phyloP scores from a whole-genome alignment of 169 alveolate species.

The Cryptosporidium ryanae region DNA sequence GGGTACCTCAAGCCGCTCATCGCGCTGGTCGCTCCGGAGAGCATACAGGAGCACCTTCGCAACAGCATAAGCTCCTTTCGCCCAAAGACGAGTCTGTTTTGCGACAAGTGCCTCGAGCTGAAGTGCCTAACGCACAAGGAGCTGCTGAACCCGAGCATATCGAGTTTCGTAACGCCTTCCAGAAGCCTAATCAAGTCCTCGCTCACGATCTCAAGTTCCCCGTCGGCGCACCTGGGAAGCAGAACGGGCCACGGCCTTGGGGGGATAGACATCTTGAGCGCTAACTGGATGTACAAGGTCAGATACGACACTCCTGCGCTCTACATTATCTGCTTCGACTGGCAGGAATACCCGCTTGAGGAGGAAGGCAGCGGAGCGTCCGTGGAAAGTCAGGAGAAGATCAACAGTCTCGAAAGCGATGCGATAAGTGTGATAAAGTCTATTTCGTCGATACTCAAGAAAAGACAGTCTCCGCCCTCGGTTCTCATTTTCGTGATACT shows the following conservation, averaged over 20 bases:
- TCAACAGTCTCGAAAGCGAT: conserved; percentile 40
- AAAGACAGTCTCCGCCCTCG: conserved; percentile 72
- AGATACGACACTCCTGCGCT: conserved; percentile 72
- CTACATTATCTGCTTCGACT: conserved; percentile 57
- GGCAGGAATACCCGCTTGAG: conserved; percentile 45
- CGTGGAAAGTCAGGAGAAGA: background rate
- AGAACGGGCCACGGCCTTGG: conserved; percentile 20
- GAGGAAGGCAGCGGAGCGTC: background rate
- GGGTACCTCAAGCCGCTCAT: conserved; percentile 68
- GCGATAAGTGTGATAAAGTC: conserved; percentile 22
- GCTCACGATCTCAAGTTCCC: conserved; percentile 21
- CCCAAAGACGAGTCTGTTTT: conserved; percentile 37
- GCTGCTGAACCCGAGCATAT: conserved; percentile 4
- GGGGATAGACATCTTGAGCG: conserved; percentile 50
- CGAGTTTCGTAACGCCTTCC: conserved; percentile 44
- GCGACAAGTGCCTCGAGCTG: conserved; percentile 34
- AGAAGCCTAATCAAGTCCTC: conserved; percentile 14
- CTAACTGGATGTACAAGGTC: conserved; percentile 65
- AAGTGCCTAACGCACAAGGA: conserved; percentile 50
- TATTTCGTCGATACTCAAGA: conserved; percentile 20
- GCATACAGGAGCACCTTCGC: conserved; percentile 23
- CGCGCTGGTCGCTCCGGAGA: conserved; percentile 57
- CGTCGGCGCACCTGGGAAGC: conserved; percentile 13
- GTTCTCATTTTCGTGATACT: conserved; percentile 63
- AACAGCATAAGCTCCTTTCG: conserved; percentile 25